Base-by-base conservation (phyloP, 208 protist genomes). In the Strigomonas culicis region DNA sequence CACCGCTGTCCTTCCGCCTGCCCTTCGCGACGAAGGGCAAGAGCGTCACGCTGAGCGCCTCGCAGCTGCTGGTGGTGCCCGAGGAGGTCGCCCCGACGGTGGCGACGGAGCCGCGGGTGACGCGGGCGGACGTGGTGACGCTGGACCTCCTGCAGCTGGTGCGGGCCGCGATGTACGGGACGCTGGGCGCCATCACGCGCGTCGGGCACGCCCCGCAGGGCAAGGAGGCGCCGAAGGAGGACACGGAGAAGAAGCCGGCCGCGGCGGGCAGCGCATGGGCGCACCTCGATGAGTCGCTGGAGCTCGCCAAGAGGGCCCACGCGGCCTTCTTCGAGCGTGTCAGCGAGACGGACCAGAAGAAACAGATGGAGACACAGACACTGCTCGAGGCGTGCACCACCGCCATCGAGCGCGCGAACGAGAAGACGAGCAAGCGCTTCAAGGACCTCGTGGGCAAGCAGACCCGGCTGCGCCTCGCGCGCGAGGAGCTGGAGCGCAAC, bases 31-130 rank as follows among this genome's bases (percentile, higher is more conserved):
- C 80, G 0, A 44, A 13, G 17, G 82, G 70, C 4, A 74, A 75
- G 31, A 89, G 86, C 65, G 58, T 92, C 15, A 77, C 75, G 0
- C 66, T 92, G 10, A 84, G 89, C 27, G 52, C 61, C 13, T 72
- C 72, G 25, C 81, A 90, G 44, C 49, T 95, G 28, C 11, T 90
- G 19, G 60, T 92, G 21, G 51, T 80, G 39, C 89, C 89, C 4
- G 74, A 86, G 44, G 19, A 68, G 43, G 34, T 47, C 27, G 32
- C 10, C 32, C 32, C 34, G 7, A 3, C 52, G 25, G 28, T 22
- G 19, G 32, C 2, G 28, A 2, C 36, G 21, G 46, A 13, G 10
- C 52, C 30, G n/a, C 8, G 2, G 36, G 25, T 39, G 21, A 32
- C 46, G 30, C 31, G 21, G 53, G 1, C 21, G 13, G 31, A 59